phyloP scores from a whole-genome alignment of 2,329 filamentous ascomycete genomes.

The Aspergillus sp. region DNA sequence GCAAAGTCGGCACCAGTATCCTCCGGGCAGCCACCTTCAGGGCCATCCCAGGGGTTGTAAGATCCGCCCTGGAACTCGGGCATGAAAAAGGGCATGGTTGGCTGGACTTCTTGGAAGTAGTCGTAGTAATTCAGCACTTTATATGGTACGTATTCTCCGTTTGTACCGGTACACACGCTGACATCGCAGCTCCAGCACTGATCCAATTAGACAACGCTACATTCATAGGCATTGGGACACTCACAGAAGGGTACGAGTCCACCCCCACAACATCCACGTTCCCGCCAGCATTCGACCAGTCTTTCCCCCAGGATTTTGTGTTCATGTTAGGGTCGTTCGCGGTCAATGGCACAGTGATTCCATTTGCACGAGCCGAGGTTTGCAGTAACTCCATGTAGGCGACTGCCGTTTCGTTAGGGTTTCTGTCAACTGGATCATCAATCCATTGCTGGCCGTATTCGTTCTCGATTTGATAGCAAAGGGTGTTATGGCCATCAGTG shows the following conservation, averaged over 20 bases:
- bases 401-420: constrained; percentile 50
- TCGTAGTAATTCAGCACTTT: constrained; percentile 50
- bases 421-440: constrained; percentile 34
- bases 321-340: constrained; percentile 63
- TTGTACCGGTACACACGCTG: constrained; percentile 60
- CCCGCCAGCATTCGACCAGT: constrained; percentile 58
- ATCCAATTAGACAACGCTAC: constrained; percentile 51
- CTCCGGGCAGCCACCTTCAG: constrained; percentile 54
- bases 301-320: constrained; percentile 59
- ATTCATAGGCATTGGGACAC: constrained; percentile 30
- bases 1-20: constrained; percentile 61
- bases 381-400: constrained; percentile 51
- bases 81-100: constrained; percentile 52
- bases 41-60: constrained; percentile 64
- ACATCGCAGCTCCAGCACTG: constrained; percentile 65
- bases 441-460: constrained; percentile 43
- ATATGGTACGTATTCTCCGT: constrained; percentile 60
- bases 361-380: constrained; percentile 53
- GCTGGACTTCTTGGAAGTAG: constrained; percentile 46
- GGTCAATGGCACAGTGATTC: constrained; percentile 59
- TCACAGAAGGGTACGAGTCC: constrained; percentile 51
- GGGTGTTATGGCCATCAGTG: constrained; percentile 28
- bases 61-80: constrained; percentile 61
- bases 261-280: constrained; percentile 32
- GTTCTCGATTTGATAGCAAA: constrained; percentile 34